Base-by-base conservation (phyloP, 2,329 filamentous ascomycete species). In the Phyllosticta citribraziliensis region DNA sequence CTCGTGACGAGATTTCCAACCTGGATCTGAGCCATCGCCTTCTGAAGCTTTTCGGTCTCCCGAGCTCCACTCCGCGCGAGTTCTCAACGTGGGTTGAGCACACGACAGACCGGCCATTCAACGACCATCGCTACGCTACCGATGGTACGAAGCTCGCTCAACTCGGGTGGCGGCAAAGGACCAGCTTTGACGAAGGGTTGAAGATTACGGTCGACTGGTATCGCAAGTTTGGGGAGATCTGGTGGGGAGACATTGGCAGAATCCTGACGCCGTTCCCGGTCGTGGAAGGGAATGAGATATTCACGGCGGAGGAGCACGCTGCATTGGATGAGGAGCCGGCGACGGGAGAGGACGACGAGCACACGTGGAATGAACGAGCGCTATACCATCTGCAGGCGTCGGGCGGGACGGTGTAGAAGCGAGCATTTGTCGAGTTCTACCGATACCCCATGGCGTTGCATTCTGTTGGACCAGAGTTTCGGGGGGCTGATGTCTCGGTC, bases 1-100 rank as follows among this genome's bases (percentile, higher is more conserved):
- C 89, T 0, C 81, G 82, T 63, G 87, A 91, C 70, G 88, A 92
- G 70, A 82, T 92, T 55, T 88, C 87, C 65, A 92, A 92, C 70
- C 76, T 88, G 19, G 79, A 85, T 2, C 79, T 93, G 5, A 88
- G 88, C 73, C 74, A 76, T 63, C 83, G 81, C 71, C 78, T 93
- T 19, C 78, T 92, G 25, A 76, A 78, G 33, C 78, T 85, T 61
- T 84, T 91, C 70, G 79, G 79, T 20, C 80, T 88, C 62, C 63
- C 68, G 11, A 65, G 68, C 57, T 57, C 59, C 12, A 70, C 66
- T 10, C 73, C 77, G 6, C 62, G 67, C 12, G 79, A 85, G 58
- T 78, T 86, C 60, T 77, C 80, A 62, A 80, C 80, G 67, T 88
- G 85, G 81, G 82, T 92, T 67, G 84, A 88, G 72, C 87, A 89